phyloP scores from a whole-genome alignment of 2,329 filamentous ascomycete genomes.

The Nemania abortiva region DNA sequence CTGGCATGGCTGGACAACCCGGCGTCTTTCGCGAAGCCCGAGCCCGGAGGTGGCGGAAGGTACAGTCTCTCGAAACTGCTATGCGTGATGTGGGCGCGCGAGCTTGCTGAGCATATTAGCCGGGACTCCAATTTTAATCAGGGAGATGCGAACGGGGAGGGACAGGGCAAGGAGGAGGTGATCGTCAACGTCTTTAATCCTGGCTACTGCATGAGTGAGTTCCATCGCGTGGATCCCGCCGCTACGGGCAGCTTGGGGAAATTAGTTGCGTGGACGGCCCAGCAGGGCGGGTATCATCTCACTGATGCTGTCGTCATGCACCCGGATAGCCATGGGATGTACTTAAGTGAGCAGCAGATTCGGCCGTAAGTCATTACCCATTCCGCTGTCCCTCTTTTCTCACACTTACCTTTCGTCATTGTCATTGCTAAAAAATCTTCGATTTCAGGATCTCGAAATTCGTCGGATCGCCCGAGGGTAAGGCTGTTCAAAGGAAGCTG shows the following conservation, averaged over 20 bases:
- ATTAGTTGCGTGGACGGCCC: slow-evolving; percentile 35
- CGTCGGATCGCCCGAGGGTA: slow-evolving; percentile 34
- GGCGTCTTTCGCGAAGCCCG: slow-evolving; percentile 18
- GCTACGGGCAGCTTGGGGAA: slow-evolving; percentile 6
- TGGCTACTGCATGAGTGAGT: slow-evolving; percentile 30
- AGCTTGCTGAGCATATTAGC: slow-evolving; percentile 30
- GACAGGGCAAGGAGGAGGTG: neutral
- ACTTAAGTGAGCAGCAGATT: slow-evolving; percentile 41
- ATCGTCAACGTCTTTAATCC: slow-evolving; percentile 37
- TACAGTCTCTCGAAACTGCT: slow-evolving; percentile 38
- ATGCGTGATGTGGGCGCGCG: slow-evolving; percentile 39
- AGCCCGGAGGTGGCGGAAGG: slow-evolving; percentile 18
- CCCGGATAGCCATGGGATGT: slow-evolving; percentile 33
- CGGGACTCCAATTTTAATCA: neutral
- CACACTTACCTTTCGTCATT: neutral
- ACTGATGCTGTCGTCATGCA: slow-evolving; percentile 36
- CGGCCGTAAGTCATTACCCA: slow-evolving; percentile 28
- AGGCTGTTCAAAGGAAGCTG: slow-evolving; percentile 37
- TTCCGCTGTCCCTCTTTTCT: too few species aligned
- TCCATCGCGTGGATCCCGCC: slow-evolving; percentile 32
- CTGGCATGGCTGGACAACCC: slow-evolving; percentile 31
- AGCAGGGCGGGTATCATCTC: slow-evolving; percentile 37
- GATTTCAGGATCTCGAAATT: slow-evolving; percentile 36
- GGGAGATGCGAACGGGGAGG: too few species aligned
- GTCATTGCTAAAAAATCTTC: neutral